These are phyloP conservation scores for Botrytis sinoallii DNA, from an alignment of 2,329 filamentous ascomycete genomes.

Conservation along the genomic window DNA sequence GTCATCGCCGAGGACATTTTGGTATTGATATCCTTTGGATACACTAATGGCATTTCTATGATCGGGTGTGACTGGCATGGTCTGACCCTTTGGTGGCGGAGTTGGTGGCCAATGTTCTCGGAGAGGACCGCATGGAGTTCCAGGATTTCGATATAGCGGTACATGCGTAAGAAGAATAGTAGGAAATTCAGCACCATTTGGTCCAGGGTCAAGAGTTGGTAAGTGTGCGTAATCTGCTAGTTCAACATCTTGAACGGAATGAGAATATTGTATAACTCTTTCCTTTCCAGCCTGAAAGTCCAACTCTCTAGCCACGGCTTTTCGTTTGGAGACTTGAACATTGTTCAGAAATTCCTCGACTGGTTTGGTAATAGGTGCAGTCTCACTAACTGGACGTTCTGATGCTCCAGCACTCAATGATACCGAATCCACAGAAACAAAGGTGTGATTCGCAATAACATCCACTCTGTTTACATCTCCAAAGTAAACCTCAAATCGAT, in stretches of 20 bases:
- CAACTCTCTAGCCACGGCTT: slow-evolving; percentile 67
- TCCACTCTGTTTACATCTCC: slow-evolving; percentile 89
- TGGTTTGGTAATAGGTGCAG: slow-evolving; percentile 69
- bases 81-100: slow-evolving; percentile 57
- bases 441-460: slow-evolving; percentile 89
- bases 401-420: slow-evolving; percentile 74
- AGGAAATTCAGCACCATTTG: slow-evolving; percentile 62
- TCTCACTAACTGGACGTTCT: slow-evolving; percentile 40
- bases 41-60: slow-evolving; percentile 77
- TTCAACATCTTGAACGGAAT: slow-evolving; percentile 54
- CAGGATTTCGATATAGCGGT: slow-evolving; percentile 76
- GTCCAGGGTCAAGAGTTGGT: slow-evolving; percentile 43
- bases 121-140: slow-evolving; percentile 81
- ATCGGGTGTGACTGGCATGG: slow-evolving; percentile 54
- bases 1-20: slow-evolving; percentile 79
- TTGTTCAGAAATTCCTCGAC: slow-evolving; percentile 71
- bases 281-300: slow-evolving; percentile 59
- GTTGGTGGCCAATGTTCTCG: slow-evolving; percentile 80
- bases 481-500: slow-evolving; percentile 85
- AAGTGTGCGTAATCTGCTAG: slow-evolving; percentile 41
- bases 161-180: slow-evolving; percentile 90
- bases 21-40: slow-evolving; percentile 84
- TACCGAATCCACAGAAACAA: slow-evolving; percentile 86
- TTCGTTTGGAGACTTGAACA: slow-evolving; percentile 62
- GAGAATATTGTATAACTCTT: slow-evolving; percentile 52